Conservation (phyloP, 495 filamentous ascomycete genomes). For the Aspergillus kassunensis region DNA sequence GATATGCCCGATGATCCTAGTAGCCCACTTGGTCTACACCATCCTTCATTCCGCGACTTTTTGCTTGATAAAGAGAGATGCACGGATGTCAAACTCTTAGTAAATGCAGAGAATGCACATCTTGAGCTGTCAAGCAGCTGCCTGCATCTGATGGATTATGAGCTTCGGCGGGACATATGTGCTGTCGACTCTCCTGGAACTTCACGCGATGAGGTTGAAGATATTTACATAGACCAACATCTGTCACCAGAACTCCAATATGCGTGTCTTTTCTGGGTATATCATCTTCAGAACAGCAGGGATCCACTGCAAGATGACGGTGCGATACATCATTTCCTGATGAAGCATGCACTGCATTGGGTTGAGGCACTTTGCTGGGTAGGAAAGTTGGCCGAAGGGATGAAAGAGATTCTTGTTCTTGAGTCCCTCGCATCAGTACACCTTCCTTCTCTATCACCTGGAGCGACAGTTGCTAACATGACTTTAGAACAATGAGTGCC, state of each 20-base stretch:
- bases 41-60: conserved; percentile 53
- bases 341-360: conserved; percentile 43
- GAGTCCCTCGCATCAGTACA: background rate
- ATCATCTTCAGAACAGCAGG: conserved; percentile 37
- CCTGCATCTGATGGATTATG: conserved; percentile 26
- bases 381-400: conserved; percentile 24
- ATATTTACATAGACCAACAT: conserved; percentile 9
- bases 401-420: conserved; percentile 1
- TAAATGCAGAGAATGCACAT: background rate
- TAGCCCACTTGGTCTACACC: conserved; percentile 35
- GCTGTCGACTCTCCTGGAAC: conserved; percentile 21
- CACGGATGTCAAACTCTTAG: background rate
- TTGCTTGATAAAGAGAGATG: conserved; percentile 28
- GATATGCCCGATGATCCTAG: conserved; percentile 24
- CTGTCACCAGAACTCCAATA: conserved; percentile 33
- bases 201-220: conserved; percentile 18
- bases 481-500: conserved; percentile 10
- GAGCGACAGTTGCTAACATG: background rate
- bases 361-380: conserved; percentile 41
- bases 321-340: conserved; percentile 21
- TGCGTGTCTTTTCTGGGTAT: conserved; percentile 39
- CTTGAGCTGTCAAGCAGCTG: conserved; percentile 7
- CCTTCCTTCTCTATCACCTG: background rate
- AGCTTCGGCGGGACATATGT: conserved; percentile 37
- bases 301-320: conserved; percentile 16